Percentiles rank a stretch among this genome's conserved stretches.
These are phyloP conservation scores for Cupressus sempervirens DNA, from an alignment of 75 land plant species.

Conservation along the genomic window DNA sequence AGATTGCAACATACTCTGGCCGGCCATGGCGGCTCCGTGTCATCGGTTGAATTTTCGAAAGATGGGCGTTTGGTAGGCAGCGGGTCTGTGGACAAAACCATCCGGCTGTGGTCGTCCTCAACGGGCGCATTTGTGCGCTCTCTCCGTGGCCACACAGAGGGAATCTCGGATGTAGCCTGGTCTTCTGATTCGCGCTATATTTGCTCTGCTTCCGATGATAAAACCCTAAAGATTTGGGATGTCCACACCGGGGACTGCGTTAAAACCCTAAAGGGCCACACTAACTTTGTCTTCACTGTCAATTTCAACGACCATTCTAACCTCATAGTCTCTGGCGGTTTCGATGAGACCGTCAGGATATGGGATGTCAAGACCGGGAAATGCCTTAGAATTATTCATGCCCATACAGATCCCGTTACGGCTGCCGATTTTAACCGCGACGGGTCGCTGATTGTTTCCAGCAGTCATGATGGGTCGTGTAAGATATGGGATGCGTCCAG, in stretches of 20 bases:
- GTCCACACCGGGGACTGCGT: slow-evolving; percentile 42
- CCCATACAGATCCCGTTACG: slow-evolving; percentile 90
- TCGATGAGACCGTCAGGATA: slow-evolving; percentile 83
- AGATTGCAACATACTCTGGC: slow-evolving; percentile 49
- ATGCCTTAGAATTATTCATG: slow-evolving; percentile 70
- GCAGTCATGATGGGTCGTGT: slow-evolving; percentile 87
- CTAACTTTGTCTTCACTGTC: slow-evolving; percentile 89
- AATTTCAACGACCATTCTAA: slow-evolving; percentile 86
- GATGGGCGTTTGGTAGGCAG: slow-evolving; percentile 75
- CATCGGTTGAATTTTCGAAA: slow-evolving; percentile 85
- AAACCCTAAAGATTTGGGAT: slow-evolving; percentile 52
- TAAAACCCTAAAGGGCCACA: slow-evolving; percentile 79
- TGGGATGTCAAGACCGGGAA: slow-evolving; percentile 94
- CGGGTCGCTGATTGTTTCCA: slow-evolving; percentile 80
- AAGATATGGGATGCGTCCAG: slow-evolving; percentile 84
- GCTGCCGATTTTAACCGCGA: slow-evolving; percentile 76
- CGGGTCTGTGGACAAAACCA: slow-evolving; percentile 80
- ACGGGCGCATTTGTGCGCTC: slow-evolving; percentile 19
- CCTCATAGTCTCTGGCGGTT: slow-evolving; percentile 77
- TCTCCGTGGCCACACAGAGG: slow-evolving; percentile 71
- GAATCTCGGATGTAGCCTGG: slow-evolving; percentile 91
- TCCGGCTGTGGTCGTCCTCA: slow-evolving; percentile 42
- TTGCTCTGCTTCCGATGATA: slow-evolving; percentile 86
- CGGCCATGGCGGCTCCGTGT: slow-evolving; percentile 67
- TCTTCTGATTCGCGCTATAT: slow-evolving; percentile 74